Evolutionary conservation across 768 basidiomycete genomes (phyloP).

Genomic region (Lactarius akahatsu): DNA sequence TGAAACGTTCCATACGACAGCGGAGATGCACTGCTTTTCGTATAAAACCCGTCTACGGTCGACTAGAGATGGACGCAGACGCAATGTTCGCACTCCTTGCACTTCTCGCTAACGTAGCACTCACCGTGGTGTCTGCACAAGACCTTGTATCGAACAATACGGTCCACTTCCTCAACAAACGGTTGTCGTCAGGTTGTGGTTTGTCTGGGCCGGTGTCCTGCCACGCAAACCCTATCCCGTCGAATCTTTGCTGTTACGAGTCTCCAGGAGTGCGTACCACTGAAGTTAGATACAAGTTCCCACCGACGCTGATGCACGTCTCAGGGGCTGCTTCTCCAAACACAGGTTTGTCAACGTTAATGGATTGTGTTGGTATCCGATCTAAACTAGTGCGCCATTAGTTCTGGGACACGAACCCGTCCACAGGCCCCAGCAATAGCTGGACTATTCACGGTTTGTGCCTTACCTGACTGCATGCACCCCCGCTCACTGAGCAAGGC

Average conservation of each 20-base stretch:
- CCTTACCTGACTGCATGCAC: neutral
- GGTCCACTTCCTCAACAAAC: constrained; percentile 34
- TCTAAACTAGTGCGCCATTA: constrained; percentile 31
- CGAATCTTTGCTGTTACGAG: constrained; percentile 61
- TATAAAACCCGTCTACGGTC: neutral
- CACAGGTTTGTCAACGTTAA: constrained; percentile 40
- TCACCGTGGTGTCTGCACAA: constrained; percentile 11
- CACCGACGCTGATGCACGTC: constrained; percentile 2
- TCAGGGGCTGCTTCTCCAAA: constrained; percentile 61
- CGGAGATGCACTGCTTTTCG: neutral
- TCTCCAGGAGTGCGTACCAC: constrained; percentile 53
- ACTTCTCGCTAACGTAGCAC: constrained; percentile 6
- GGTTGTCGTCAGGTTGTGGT: constrained; percentile 53
- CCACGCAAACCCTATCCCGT: constrained; percentile 46
- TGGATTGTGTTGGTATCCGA: neutral
- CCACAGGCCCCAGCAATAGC: constrained; percentile 60
- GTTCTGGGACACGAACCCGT: constrained; percentile 72
- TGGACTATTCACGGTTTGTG: constrained; percentile 75
- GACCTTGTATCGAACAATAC: constrained; percentile 28
- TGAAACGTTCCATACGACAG: neutral
- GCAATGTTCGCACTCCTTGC: constrained; percentile 30
- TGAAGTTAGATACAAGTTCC: neutral
- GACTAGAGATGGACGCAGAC: neutral
- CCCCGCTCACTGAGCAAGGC: constrained; percentile 15
- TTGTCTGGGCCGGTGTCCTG: constrained; percentile 53